phyloP scores from a whole-genome alignment of 139 green algal genomes.

The Chlamydomonas sp. region DNA sequence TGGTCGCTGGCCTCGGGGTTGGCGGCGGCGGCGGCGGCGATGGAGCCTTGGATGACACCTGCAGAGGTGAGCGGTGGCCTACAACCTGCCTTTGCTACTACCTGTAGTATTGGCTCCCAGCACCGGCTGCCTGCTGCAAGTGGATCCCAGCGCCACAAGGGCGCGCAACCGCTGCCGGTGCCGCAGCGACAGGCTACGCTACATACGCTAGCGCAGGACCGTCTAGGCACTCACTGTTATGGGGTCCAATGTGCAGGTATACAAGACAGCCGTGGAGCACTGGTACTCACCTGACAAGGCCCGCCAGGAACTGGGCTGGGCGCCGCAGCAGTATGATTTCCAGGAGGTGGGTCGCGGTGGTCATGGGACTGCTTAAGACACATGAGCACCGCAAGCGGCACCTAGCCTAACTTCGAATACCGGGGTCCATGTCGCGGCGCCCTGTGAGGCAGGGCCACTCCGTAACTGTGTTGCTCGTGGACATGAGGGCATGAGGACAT shows the following conservation, averaged over 20 bases:
- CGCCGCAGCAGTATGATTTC: not conserved
- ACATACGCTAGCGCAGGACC: no score
- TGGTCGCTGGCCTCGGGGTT: not conserved
- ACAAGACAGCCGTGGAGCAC: not conserved
- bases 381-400: no score
- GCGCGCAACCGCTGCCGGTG: no score
- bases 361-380: no score
- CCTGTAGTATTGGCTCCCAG: not conserved
- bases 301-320: constrained; percentile 1
- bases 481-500: no score
- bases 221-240: not conserved
- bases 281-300: constrained; percentile 5
- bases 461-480: no score
- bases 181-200: no score
- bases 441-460: no score
- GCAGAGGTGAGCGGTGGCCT: constrained; percentile 2
- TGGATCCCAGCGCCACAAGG: no score
- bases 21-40: not conserved
- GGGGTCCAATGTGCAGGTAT: not conserved
- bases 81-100: not conserved
- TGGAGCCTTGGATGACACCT: not conserved
- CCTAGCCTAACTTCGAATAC: no score
- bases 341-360: not conserved
- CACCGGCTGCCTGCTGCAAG: not conserved
- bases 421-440: no score